These are phyloP conservation scores for Penicillium italicum DNA, from an alignment of 2,329 filamentous ascomycete species.

Conservation along the genomic window DNA sequence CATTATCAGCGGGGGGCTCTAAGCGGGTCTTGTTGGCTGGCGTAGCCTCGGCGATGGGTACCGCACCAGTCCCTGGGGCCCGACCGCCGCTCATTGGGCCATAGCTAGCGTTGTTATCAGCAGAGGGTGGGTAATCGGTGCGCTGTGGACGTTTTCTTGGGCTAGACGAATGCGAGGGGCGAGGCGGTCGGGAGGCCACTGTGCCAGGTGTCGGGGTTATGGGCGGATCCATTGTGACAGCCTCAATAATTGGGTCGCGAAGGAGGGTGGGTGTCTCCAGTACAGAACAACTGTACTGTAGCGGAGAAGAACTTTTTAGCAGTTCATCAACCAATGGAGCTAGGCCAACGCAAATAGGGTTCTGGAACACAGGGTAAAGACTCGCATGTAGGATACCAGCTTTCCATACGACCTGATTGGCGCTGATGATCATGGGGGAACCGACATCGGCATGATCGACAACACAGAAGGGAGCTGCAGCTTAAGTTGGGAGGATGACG, in stretches of 20 bases:
- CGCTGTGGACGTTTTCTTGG: slow-evolving; percentile 13
- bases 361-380: neutral
- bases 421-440: slow-evolving; percentile 6
- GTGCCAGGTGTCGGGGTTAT: slow-evolving; percentile 10
- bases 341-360: neutral
- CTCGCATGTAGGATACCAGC: slow-evolving; percentile 1
- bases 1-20: slow-evolving; percentile 19
- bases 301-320: neutral
- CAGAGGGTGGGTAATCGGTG: slow-evolving; percentile 20
- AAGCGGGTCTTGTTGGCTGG: slow-evolving; percentile 20
- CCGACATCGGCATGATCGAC: slow-evolving; percentile 14
- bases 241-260: neutral
- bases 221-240: slow-evolving; percentile 14
- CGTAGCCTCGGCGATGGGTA: slow-evolving; percentile 15
- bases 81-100: slow-evolving; percentile 19
- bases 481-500: slow-evolving; percentile 17
- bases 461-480: slow-evolving; percentile 10
- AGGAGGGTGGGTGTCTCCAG: neutral
- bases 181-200: slow-evolving; percentile 7
- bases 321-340: slow-evolving; percentile 6
- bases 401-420: slow-evolving; percentile 7
- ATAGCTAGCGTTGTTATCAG: slow-evolving; percentile 18
- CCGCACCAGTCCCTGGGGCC: slow-evolving; percentile 11
- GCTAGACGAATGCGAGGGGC: slow-evolving; percentile 13
- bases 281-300: neutral